Evolutionary conservation across 2,329 filamentous ascomycete genomes (phyloP).

Genomic region (Thielaviopsis euricoi): DNA sequence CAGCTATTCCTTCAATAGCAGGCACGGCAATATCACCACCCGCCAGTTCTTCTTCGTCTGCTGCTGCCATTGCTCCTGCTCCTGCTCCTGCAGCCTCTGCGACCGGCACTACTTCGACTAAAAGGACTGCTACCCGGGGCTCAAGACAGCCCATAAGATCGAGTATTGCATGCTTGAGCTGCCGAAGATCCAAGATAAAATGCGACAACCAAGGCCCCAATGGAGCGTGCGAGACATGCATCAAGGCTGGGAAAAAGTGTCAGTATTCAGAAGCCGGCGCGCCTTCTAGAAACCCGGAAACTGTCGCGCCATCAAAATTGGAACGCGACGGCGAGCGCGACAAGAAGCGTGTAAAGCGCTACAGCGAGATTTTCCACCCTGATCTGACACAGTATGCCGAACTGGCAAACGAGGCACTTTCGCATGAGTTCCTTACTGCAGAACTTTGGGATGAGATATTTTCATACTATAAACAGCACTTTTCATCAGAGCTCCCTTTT

Average conservation of each 20-base stretch:
- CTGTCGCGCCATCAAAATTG: constrained; percentile 21
- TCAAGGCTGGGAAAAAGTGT: constrained; percentile 55
- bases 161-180: constrained; percentile 62
- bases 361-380: constrained; percentile 25
- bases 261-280: constrained; percentile 40
- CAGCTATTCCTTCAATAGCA: not conserved
- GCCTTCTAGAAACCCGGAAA: constrained; percentile 26
- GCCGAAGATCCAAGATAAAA: constrained; percentile 70
- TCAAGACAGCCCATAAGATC: constrained; percentile 47
- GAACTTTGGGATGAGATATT: constrained; percentile 54
- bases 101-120: not conserved
- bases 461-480: constrained; percentile 54
- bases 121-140: constrained; percentile 27
- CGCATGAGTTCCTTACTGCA: constrained; percentile 43
- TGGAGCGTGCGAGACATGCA: constrained; percentile 58
- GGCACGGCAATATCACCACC: not conserved
- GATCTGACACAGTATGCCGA: constrained; percentile 22
- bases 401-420: constrained; percentile 41
- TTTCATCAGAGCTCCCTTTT: constrained; percentile 56
- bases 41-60: not conserved
- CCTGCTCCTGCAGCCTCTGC: not conserved
- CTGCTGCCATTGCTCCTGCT: not conserved
- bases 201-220: constrained; percentile 64
- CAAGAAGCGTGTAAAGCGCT: constrained; percentile 30
- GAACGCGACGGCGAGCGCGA: constrained; percentile 29